phyloP scores from a whole-genome alignment of 1,139 yeast species.

The Hanseniaspora uvarum region DNA sequence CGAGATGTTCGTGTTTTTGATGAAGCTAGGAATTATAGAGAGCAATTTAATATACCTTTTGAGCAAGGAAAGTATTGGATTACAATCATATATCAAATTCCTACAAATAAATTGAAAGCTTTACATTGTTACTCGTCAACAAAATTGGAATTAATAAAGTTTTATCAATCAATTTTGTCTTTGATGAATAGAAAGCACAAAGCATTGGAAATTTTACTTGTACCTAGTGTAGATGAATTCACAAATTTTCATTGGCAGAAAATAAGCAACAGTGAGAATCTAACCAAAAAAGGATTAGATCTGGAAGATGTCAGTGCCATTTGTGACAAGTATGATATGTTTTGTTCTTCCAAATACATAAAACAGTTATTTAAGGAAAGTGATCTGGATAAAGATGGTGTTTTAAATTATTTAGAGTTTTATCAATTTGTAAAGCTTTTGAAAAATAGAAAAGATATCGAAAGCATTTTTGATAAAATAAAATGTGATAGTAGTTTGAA shows the following conservation, averaged over 20 bases:
- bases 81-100: constrained; percentile 53
- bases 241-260: constrained; percentile 50
- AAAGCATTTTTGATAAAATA: constrained; percentile 32
- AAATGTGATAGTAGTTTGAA: not conserved
- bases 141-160: constrained; percentile 47
- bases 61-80: constrained; percentile 67
- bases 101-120: constrained; percentile 46
- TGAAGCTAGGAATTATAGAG: constrained; percentile 73
- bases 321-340: constrained; percentile 59
- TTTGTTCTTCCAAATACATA: constrained; percentile 40
- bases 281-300: constrained; percentile 37
- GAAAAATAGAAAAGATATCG: constrained; percentile 44
- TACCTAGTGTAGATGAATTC: constrained; percentile 43
- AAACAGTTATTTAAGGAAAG: constrained; percentile 41
- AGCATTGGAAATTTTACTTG: constrained; percentile 43
- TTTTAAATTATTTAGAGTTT: constrained; percentile 59
- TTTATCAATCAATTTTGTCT: constrained; percentile 40
- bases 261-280: constrained; percentile 31
- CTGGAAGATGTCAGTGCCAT: constrained; percentile 60
- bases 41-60: constrained; percentile 63
- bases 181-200: constrained; percentile 43
- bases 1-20: constrained; percentile 55
- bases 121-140: constrained; percentile 69
- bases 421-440: constrained; percentile 53
- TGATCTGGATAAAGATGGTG: constrained; percentile 38